Percentiles rank a stretch among this genome's conserved stretches.
Evolutionary conservation across 179 eudicot species (phyloP).

Genomic region (Camellia oleifera): DNA sequence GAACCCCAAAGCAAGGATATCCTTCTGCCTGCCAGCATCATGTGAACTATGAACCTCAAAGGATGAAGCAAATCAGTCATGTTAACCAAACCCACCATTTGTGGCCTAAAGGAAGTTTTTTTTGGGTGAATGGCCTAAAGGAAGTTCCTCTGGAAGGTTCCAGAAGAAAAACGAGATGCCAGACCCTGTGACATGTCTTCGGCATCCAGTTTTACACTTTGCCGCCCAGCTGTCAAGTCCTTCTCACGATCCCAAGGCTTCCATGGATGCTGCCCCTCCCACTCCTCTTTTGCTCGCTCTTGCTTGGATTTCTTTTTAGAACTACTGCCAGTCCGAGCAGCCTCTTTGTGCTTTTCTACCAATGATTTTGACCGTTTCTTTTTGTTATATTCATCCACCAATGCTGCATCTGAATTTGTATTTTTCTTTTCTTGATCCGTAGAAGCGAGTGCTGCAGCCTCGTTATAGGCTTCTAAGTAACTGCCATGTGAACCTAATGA

Average conservation of each 20-base stretch:
- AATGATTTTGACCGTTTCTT: slow-evolving; percentile 78
- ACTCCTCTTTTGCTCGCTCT: slow-evolving; percentile 44
- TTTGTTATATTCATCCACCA: slow-evolving; percentile 84
- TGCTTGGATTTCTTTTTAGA: slow-evolving; percentile 64
- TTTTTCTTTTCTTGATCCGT: slow-evolving; percentile 52
- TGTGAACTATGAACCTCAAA: neutral
- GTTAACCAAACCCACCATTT: neutral
- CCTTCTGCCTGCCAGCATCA: too few relatives aligned
- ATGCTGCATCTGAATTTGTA: slow-evolving; percentile 49
- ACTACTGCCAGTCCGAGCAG: slow-evolving; percentile 24
- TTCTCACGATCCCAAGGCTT: slow-evolving; percentile 99
- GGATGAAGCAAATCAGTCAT: neutral
- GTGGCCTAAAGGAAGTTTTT: slow-evolving; percentile 42
- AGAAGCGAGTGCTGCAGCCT: slow-evolving; percentile 79
- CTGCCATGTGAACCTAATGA: slow-evolving; percentile 30
- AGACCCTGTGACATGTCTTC: slow-evolving; percentile 61
- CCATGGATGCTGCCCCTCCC: slow-evolving; percentile 96
- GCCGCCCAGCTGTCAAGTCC: slow-evolving; percentile 86
- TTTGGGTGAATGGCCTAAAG: slow-evolving; percentile 11
- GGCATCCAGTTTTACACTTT: slow-evolving; percentile 60
- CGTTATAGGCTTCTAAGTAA: slow-evolving; percentile 83
- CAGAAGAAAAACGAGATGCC: slow-evolving; percentile 78
- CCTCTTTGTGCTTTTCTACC: slow-evolving; percentile 78
- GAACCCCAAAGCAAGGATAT: too few relatives aligned
- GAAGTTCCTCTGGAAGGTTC: slow-evolving; percentile 80